These are phyloP conservation scores for Phytophthora hibernalis DNA, from an alignment of 352 stramenopile species.

Conservation along the genomic window DNA sequence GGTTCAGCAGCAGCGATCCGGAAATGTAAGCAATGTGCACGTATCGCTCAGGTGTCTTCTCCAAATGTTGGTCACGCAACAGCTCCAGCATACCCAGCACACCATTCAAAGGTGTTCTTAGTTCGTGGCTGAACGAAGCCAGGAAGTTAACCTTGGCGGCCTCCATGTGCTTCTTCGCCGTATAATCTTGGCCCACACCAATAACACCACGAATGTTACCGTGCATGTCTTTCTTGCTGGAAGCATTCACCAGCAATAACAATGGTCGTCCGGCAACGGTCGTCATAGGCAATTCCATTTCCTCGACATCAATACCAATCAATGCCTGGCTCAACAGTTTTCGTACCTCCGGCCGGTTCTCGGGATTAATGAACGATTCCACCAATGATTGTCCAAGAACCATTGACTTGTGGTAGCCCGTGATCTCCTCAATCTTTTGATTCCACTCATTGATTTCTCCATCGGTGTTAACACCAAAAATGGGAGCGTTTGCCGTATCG, in stretches of 20 bases:
- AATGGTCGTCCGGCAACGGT: conserved; percentile 50
- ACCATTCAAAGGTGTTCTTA: conserved; percentile 78
- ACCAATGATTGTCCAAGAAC: conserved; percentile 68
- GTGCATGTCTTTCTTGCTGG: conserved; percentile 85
- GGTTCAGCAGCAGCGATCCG: conserved; percentile 66
- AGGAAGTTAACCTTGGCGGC: conserved; percentile 71
- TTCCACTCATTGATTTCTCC: conserved; percentile 84
- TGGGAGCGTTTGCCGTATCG: conserved; percentile 77
- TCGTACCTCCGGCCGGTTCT: conserved; percentile 59
- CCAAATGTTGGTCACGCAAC: conserved; percentile 65
- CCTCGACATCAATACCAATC: conserved; percentile 71
- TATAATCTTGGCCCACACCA: conserved; percentile 91
- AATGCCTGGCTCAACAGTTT: conserved; percentile 68
- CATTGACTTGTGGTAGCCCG: conserved; percentile 65
- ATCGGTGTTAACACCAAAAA: conserved; percentile 80
- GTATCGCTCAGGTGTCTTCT: conserved; percentile 66
- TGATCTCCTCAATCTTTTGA: conserved; percentile 80
- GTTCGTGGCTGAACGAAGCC: conserved; percentile 73
- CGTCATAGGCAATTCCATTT: conserved; percentile 80
- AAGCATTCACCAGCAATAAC: conserved; percentile 70
- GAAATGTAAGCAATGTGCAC: conserved; percentile 80
- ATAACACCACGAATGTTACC: conserved; percentile 91
- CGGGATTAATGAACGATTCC: conserved; percentile 65
- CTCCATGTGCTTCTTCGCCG: conserved; percentile 79
- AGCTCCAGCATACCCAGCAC: conserved; percentile 84